phyloP scores from a whole-genome alignment of 768 basidiomycete genomes.

The Leucosporidium creatinivorum region DNA sequence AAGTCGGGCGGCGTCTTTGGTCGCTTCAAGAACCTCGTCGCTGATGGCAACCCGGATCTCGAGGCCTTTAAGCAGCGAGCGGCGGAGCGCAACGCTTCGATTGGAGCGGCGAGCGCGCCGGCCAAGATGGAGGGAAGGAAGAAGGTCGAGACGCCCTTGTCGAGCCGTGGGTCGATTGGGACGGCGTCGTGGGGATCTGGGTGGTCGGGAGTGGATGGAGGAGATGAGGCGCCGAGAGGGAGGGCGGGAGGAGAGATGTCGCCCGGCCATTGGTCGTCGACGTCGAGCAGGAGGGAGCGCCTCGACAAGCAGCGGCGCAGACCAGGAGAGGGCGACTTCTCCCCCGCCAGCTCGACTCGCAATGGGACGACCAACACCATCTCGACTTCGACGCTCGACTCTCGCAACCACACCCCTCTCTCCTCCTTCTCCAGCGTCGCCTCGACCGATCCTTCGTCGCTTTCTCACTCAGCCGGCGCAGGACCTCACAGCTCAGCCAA shows the following conservation, averaged over 20 bases:
- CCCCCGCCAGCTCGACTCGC: constrained; percentile 22
- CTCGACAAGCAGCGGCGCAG: constrained; percentile 19
- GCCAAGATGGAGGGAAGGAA: constrained; percentile 35
- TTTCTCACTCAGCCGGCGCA: not conserved
- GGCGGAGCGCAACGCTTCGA: constrained; percentile 30
- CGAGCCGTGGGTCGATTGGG: constrained; percentile 28
- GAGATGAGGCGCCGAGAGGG: not conserved
- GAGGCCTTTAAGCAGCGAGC: constrained; percentile 34
- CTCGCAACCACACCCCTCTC: constrained; percentile 21
- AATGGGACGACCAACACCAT: not conserved
- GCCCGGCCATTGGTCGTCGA: constrained; percentile 33
- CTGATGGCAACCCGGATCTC: constrained; percentile 36
- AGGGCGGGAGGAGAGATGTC: constrained; percentile 4
- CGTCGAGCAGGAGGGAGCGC: constrained; percentile 26
- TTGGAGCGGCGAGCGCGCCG: constrained; percentile 34
- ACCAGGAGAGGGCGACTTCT: constrained; percentile 8
- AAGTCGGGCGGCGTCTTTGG: constrained; percentile 30
- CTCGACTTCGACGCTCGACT: constrained; percentile 15
- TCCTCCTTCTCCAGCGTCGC: constrained; percentile 25
- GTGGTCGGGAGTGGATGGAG: constrained; percentile 9
- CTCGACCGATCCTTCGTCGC: not conserved
- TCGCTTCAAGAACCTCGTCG: constrained; percentile 32
- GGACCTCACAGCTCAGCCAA: constrained; percentile 4
- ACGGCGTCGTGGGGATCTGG: constrained; percentile 28
- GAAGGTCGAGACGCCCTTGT: constrained; percentile 18